Evolutionary conservation across 1,284 basidiomycete species (phyloP).

Genomic region (Tylopilus sp.): DNA sequence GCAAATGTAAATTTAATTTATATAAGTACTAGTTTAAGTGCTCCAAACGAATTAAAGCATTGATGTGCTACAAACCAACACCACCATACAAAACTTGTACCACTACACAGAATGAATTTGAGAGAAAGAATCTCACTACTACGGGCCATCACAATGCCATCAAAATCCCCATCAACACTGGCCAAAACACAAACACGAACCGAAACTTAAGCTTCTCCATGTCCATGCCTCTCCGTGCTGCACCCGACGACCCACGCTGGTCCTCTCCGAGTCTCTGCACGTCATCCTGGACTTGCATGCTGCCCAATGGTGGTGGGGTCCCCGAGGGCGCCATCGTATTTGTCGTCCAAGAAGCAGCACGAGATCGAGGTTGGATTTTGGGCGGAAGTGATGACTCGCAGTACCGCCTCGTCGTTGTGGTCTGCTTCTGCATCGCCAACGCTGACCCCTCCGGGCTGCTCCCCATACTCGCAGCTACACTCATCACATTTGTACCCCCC

Average conservation of each 20-base stretch:
- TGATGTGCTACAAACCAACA: no score
- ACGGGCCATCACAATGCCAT: constrained; percentile 33
- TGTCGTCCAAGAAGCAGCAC: constrained; percentile 3
- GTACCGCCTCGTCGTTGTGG: no score
- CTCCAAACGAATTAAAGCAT: no score
- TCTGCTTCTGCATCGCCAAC: constrained; percentile 14
- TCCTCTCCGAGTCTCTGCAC: constrained; percentile 14
- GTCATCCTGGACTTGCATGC: background rate
- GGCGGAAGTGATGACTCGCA: no score
- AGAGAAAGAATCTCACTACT: background rate
- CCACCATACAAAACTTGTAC: no score
- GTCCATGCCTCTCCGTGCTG: constrained; percentile 44
- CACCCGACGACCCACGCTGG: constrained; percentile 25
- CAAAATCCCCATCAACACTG: constrained; percentile 33
- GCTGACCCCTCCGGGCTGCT: background rate
- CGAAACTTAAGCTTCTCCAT: constrained; percentile 61
- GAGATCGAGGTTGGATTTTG: no score
- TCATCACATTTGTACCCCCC: background rate
- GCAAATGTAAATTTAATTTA: no score
- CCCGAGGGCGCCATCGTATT: constrained; percentile 24
- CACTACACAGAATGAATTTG: background rate
- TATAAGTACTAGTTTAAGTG: no score
- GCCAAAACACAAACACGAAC: constrained; percentile 67
- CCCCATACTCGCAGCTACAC: constrained; percentile 1
- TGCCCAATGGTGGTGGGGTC: constrained; percentile 29